phyloP scores from a whole-genome alignment of 345 rosid species.

The Tarenaya hassleriana region DNA sequence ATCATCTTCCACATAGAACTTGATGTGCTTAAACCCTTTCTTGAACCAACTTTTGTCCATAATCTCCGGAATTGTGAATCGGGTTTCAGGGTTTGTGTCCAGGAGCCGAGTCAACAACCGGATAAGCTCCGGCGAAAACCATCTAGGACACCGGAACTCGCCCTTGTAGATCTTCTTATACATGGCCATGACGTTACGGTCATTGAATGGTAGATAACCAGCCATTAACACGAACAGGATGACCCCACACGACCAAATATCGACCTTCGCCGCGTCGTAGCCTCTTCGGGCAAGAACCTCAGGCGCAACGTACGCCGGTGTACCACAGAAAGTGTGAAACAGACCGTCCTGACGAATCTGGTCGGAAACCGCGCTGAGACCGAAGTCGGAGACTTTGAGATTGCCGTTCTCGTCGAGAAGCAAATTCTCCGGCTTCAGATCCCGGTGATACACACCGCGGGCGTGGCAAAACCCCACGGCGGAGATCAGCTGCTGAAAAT shows the following conservation, averaged over 20 bases:
- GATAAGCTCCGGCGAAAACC: slow-evolving; percentile 61
- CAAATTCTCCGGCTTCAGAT: slow-evolving; percentile 79
- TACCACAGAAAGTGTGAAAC: slow-evolving; percentile 85
- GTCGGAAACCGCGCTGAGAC: slow-evolving; percentile 69
- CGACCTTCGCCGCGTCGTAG: slow-evolving; percentile 80
- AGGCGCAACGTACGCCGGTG: slow-evolving; percentile 79
- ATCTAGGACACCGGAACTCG: slow-evolving; percentile 65
- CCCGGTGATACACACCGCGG: slow-evolving; percentile 85
- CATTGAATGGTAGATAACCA: slow-evolving; percentile 74
- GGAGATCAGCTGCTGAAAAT: slow-evolving; percentile 71
- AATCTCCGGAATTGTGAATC: slow-evolving; percentile 59
- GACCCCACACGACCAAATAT: slow-evolving; percentile 92
- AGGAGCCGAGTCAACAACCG: slow-evolving; percentile 49
- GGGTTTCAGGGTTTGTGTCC: slow-evolving; percentile 61
- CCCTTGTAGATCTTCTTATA: slow-evolving; percentile 67
- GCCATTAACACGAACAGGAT: slow-evolving; percentile 70
- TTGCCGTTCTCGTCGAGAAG: slow-evolving; percentile 66
- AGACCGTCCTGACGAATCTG: slow-evolving; percentile 66
- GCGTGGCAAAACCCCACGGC: slow-evolving; percentile 77
- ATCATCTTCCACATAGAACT: slow-evolving; percentile 49
- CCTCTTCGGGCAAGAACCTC: slow-evolving; percentile 72
- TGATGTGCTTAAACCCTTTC: slow-evolving; percentile 61
- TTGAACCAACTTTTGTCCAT: slow-evolving; percentile 77
- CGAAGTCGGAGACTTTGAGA: slow-evolving; percentile 80
- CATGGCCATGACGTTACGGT: slow-evolving; percentile 66